Conservation (phyloP, 345 rosid species). For the Acer campestre region DNA sequence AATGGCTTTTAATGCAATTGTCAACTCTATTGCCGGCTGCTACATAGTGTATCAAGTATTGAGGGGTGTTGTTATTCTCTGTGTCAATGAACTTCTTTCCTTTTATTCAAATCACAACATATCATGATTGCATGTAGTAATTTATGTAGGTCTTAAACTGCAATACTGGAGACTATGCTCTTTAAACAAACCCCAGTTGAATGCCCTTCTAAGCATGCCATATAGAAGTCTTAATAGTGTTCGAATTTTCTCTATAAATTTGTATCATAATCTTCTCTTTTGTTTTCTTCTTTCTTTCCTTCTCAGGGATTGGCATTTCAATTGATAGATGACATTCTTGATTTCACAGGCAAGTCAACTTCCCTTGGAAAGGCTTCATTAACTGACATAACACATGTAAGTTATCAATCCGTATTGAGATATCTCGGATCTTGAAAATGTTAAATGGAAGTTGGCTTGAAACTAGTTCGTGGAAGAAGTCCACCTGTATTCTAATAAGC, state of each 20-base stretch:
- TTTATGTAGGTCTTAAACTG: not conserved
- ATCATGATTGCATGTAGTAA: not conserved
- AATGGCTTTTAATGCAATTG: slow-evolving; percentile 16
- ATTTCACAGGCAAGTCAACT: slow-evolving; percentile 91
- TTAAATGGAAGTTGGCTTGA: too few relatives aligned
- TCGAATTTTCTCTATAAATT: too few relatives aligned
- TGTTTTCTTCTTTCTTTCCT: not conserved
- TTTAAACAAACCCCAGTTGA: not conserved
- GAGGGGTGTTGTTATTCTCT: not conserved
- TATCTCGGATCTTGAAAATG: too few relatives aligned
- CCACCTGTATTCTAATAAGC: not conserved
- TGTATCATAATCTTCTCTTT: too few relatives aligned
- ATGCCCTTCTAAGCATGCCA: too few relatives aligned
- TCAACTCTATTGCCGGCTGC: not conserved
- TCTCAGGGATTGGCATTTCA: slow-evolving; percentile 91
- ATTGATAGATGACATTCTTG: slow-evolving; percentile 88
- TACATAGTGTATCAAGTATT: not conserved
- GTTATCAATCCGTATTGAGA: slow-evolving; percentile 19
- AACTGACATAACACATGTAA: slow-evolving; percentile 79
- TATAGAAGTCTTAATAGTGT: too few relatives aligned
- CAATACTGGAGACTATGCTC: not conserved
- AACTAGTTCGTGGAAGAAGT: not conserved
- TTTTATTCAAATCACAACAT: not conserved
- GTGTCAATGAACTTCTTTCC: not conserved
- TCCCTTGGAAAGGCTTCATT: slow-evolving; percentile 94